Evolutionary conservation across 2,329 filamentous ascomycete species (phyloP), one percentile per base, ranked within the genome.

Genomic region (Aspergillus niger): DNA sequence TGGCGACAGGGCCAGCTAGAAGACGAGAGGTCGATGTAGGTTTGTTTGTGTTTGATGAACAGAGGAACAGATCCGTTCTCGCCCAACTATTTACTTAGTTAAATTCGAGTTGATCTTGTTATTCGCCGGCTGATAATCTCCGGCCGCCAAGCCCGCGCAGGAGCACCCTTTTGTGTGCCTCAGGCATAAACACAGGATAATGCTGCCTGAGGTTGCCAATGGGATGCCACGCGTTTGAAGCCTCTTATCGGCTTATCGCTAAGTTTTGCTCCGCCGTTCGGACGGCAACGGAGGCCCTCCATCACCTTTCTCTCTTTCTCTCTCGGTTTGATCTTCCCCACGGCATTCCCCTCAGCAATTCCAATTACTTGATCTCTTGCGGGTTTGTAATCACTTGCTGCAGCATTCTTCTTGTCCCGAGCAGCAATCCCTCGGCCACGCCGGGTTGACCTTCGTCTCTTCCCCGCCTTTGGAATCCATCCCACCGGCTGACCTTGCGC

Each of bases 181-280:
- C 5, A 57, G 55, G 55, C 47, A 51, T 8, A 4, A 30, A 32
- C 10, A 20, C 2, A 15, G 3, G 20, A 5, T 22, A 3, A 6
- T 13, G 11, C 28, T 57, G 55, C 55, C 55, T 57, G 55, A 51
- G 55, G 55, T 30, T 22, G 13, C 32, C 0, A 36, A 36, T 13
- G 32, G 32, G 32, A 11, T 36, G 32, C 11, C 32, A 13, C 3
- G 22, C 8, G 20, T 24, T 22, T 44, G 26, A n/a, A 11, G 17
- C 8, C 10, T 41, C 24, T 54, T 30, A 39, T 43, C 53, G 38
- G 53, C 53, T 55, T 55, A 55, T 55, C 53, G 41, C 26, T n/a
- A 47, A 47, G 38, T 32, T 44, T 55, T 43, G 24, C 38, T 43
- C 41, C 41, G 41, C 41, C 41, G 17, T 44, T 44, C 41, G 41